Base-by-base conservation (phyloP, 257 asterid genomes). In the Solanum piurae region DNA sequence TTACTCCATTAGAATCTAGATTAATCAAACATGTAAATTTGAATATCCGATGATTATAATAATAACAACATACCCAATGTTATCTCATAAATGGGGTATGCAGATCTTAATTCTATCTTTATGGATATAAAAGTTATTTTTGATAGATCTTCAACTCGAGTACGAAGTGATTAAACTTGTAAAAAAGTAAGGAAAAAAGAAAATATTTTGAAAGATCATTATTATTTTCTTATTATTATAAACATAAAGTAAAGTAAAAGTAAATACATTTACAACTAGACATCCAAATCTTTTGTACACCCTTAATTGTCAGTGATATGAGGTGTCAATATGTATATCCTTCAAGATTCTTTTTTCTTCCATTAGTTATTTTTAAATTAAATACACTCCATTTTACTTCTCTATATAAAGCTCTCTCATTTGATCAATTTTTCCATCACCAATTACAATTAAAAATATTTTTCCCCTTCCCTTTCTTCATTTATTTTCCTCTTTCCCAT, bases 271-370 rank as follows among this genome's bases (percentile, higher is more conserved):
- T 86, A 86, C 88, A 86, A 86, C 75, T 73, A 86, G 88, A 74
- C 85, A 86, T 36, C 55, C 46, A 46, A 40, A 73, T 71, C 83
- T 44, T 49, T 49, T 86, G 85, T 36, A 52, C 85, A 46, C 73
- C 62, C 33, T 73, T 33, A 46, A 12, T 23, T 20, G 46, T 49
- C 75, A 49, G 62, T 86, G 88, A 73, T 73, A 8, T 86, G 88
- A 86, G 88, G 25, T 86, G 88, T 86, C 84, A 86, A 21, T 42
- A 21, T 86, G 83, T 85, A 69, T 85, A 85, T 86, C 60, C 88
- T 18, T n/a, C 3, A 72, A 86, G 82, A 69, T 86, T 75, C 88
- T 42, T 86, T 71, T 85, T 75, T 46, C 33, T 86, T 23, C n/a
- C 33, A 18, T 60, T 9, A 25, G 44, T 86, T 69, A 85, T 40